A percentile compares a stretch with the other conserved stretches of the same genome.
Evolutionary conservation across 345 rosid species (phyloP).

Genomic region (Kandelia obovata): DNA sequence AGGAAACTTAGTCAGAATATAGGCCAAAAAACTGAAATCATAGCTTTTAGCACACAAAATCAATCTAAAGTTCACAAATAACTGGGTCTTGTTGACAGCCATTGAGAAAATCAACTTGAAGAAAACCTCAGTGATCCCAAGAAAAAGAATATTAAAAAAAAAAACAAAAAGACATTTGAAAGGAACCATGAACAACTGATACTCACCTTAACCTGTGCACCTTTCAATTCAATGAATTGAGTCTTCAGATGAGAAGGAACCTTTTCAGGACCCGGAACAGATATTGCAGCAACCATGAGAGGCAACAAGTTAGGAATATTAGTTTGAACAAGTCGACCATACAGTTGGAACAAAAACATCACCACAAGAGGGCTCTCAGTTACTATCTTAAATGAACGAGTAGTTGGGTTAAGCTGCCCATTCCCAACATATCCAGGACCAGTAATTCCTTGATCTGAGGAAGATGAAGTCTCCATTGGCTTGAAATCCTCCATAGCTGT

Average conservation of each 20-base stretch:
- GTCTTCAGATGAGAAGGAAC: conserved; percentile 81
- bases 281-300: conserved; percentile 94
- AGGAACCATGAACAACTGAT: conserved; percentile 10
- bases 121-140: background rate
- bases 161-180: background rate
- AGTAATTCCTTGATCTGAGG: conserved; percentile 67
- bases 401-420: conserved; percentile 89
- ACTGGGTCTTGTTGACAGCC: background rate
- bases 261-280: conserved; percentile 92
- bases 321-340: conserved; percentile 88
- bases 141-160: no score
- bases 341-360: conserved; percentile 94
- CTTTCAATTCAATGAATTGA: conserved; percentile 90
- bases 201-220: conserved; percentile 98
- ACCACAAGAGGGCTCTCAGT: conserved; percentile 99
- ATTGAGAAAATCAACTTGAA: conserved; percentile 2
- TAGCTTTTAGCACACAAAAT: background rate
- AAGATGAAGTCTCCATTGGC: conserved; percentile 63
- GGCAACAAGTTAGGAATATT: conserved; percentile 93
- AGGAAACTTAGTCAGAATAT: background rate
- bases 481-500: conserved; percentile 63
- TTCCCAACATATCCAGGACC: conserved; percentile 44
- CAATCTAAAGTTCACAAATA: background rate
- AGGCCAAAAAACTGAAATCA: background rate
- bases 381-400: conserved; percentile 90